phyloP scores from a whole-genome alignment of 805 yeast genomes.

The Cyberlindnera mississippiensis region DNA sequence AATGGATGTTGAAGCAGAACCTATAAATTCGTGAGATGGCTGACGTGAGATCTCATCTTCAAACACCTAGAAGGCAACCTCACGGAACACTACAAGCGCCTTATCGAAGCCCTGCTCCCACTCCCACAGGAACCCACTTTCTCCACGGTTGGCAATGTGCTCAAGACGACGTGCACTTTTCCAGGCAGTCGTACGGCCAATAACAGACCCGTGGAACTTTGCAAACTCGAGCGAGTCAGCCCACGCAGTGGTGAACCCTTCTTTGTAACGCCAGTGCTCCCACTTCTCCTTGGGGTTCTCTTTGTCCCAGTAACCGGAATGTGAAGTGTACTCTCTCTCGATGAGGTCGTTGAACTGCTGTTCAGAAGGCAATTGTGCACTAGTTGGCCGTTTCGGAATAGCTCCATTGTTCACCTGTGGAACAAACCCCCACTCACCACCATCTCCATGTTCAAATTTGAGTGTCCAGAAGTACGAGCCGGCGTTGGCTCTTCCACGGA shows the following conservation, averaged over 20 bases:
- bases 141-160: conserved; percentile 55
- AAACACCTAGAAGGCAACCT: neutral
- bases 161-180: conserved; percentile 54
- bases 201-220: conserved; percentile 57
- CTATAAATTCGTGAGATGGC: no score
- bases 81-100: conserved; percentile 38
- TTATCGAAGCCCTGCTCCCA: conserved; percentile 82
- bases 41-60: no score
- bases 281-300: conserved; percentile 54
- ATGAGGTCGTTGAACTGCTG: conserved; percentile 38
- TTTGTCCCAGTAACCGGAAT: conserved; percentile 64
- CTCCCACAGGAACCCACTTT: conserved; percentile 68
- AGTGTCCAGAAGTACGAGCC: conserved; percentile 91
- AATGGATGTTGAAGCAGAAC: no score
- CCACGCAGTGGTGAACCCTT: conserved; percentile 77
- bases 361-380: conserved; percentile 35
- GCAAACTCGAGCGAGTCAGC: conserved; percentile 68
- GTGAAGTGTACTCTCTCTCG: conserved; percentile 39
- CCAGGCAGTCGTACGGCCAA: conserved; percentile 79
- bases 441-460: conserved; percentile 82
- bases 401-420: conserved; percentile 69
- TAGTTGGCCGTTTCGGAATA: conserved; percentile 35
- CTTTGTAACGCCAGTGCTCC: conserved; percentile 79
- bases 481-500: conserved; percentile 50
- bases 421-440: conserved; percentile 95